These are phyloP conservation scores for Stentor coeruleus DNA, from an alignment of 73 alveolate species.

Conservation along the genomic window DNA sequence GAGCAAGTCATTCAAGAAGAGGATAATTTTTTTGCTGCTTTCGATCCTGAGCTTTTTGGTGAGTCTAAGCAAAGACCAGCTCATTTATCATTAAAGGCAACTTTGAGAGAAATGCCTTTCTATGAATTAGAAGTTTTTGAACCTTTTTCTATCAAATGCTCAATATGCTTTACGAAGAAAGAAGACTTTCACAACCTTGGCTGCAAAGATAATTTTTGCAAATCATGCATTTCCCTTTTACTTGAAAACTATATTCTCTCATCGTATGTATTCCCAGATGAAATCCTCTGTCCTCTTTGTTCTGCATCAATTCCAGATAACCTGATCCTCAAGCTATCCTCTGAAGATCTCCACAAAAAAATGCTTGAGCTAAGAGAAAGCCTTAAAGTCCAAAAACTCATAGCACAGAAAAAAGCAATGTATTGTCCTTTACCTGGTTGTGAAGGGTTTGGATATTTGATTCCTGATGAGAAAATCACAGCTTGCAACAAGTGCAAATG, in stretches of 20 bases:
- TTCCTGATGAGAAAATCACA: too few relatives aligned
- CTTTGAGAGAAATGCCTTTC: not conserved
- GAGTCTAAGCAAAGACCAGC: not conserved
- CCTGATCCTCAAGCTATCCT: too few relatives aligned
- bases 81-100: not conserved
- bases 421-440: too few relatives aligned
- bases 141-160: not conserved
- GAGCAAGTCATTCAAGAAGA: too few relatives aligned
- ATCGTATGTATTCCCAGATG: not conserved
- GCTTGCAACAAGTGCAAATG: too few relatives aligned
- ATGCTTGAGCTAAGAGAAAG: too few relatives aligned
- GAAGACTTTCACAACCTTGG: not conserved
- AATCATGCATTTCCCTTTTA: constrained; percentile 7
- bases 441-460: too few relatives aligned
- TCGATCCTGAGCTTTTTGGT: not conserved
- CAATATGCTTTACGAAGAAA: not conserved
- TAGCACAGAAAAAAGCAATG: too few relatives aligned
- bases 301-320: not conserved
- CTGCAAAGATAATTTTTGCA: not conserved
- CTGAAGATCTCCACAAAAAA: too few relatives aligned
- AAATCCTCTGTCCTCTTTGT: not conserved
- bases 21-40: too few relatives aligned
- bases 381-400: too few relatives aligned
- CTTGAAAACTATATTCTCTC: not conserved
- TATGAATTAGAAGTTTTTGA: not conserved